phyloP scores from a whole-genome alignment of 2,329 filamentous ascomycete genomes.

The Acephala macrosclerotiorum region DNA sequence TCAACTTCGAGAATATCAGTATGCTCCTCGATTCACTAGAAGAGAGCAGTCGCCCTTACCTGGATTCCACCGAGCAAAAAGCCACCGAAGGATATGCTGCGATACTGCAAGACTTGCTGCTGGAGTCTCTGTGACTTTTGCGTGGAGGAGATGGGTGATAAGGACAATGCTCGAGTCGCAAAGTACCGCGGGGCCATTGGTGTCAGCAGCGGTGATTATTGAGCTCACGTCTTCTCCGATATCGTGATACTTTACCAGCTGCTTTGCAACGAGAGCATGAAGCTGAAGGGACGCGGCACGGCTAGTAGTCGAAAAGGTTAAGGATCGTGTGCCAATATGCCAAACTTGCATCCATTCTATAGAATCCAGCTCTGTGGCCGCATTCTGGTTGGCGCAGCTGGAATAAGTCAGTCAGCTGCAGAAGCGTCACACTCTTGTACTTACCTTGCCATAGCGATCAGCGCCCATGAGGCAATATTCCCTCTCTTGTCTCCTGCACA shows the following conservation, averaged over 20 bases:
- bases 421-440: slow-evolving; percentile 36
- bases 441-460: slow-evolving; percentile 83
- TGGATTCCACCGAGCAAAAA: slow-evolving; percentile 82
- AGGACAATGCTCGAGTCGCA: slow-evolving; percentile 81
- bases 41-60: slow-evolving; percentile 57
- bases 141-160: slow-evolving; percentile 73
- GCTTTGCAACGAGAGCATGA: slow-evolving; percentile 68
- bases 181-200: slow-evolving; percentile 79
- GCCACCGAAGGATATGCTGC: slow-evolving; percentile 80
- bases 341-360: slow-evolving; percentile 76
- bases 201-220: slow-evolving; percentile 78
- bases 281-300: slow-evolving; percentile 78
- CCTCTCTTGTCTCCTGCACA: slow-evolving; percentile 75
- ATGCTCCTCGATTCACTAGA: not conserved
- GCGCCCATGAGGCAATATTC: slow-evolving; percentile 77
- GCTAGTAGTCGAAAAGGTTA: slow-evolving; percentile 74
- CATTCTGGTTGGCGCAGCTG: slow-evolving; percentile 55
- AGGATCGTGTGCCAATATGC: slow-evolving; percentile 74
- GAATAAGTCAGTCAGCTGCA: slow-evolving; percentile 26
- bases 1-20: slow-evolving; percentile 60
- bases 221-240: slow-evolving; percentile 74
- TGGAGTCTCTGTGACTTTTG: slow-evolving; percentile 72
- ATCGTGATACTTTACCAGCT: slow-evolving; percentile 71
- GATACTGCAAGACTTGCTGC: slow-evolving; percentile 71
- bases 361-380: slow-evolving; percentile 46